A percentile compares a stretch with the other conserved stretches of the same genome.
Evolutionary conservation across 148 eudicot species (phyloP).

Genomic region (Bassia scoparia): DNA sequence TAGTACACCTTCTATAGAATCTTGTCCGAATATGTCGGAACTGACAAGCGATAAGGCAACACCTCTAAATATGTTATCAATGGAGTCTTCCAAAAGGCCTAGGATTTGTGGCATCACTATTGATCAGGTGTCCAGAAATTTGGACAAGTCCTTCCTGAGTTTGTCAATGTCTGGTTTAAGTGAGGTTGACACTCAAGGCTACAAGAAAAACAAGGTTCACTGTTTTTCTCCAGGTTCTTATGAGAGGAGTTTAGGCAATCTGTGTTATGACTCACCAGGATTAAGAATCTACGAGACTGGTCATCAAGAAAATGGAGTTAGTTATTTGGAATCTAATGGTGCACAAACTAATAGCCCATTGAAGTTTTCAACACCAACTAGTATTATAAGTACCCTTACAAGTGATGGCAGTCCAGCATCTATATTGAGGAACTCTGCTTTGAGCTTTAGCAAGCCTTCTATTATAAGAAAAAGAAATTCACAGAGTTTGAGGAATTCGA

Average conservation of each 20-base stretch:
- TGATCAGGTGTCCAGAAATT: conserved; percentile 28
- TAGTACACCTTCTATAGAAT: conserved; percentile 20
- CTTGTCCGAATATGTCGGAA: conserved; percentile 14
- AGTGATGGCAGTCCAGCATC: conserved; percentile 55
- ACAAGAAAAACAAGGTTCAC: conserved; percentile 38
- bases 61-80: conserved; percentile 11
- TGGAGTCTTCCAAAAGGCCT: conserved; percentile 48
- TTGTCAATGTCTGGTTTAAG: conserved; percentile 35
- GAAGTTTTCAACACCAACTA: conserved; percentile 38
- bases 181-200: conserved; percentile 31
- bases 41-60: conserved; percentile 13
- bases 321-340: conserved; percentile 17
- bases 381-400: conserved; percentile 29
- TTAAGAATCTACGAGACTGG: conserved; percentile 18
- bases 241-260: conserved; percentile 24
- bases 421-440: conserved; percentile 64
- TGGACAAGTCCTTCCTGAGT: conserved; percentile 51
- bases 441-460: conserved; percentile 65
- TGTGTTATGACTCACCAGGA: conserved; percentile 38
- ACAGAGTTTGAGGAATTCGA: conserved; percentile 17
- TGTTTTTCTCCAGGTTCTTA: conserved; percentile 27
- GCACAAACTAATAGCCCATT: conserved; percentile 18
- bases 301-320: conserved; percentile 19
- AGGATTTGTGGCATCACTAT: conserved; percentile 20
- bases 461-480: conserved; percentile 58